Percentiles rank a stretch among this genome's conserved stretches.
Evolutionary conservation across 257 asterid species (phyloP).

Genomic region (Gentiana straminea): DNA sequence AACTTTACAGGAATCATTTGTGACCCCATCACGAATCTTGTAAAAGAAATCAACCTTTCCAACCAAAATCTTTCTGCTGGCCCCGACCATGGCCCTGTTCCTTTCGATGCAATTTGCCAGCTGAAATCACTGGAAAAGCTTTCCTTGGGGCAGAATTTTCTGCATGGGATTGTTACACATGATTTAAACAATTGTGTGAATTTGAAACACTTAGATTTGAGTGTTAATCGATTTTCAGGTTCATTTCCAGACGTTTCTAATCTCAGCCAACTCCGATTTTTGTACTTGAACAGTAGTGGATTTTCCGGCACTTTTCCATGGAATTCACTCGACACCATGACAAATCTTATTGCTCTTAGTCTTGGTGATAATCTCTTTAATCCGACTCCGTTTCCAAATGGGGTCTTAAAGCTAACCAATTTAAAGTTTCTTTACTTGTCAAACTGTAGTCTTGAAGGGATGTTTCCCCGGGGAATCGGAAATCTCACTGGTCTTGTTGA

Average conservation of each 20-base stretch:
- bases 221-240: slow-evolving; percentile 56
- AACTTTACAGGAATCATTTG: slow-evolving; percentile 56
- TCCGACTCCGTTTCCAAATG: slow-evolving; percentile 34
- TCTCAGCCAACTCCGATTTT: slow-evolving; percentile 23
- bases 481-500: slow-evolving; percentile 39
- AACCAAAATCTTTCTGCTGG: slow-evolving; percentile 39
- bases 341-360: slow-evolving; percentile 38
- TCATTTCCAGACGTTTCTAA: slow-evolving; percentile 41
- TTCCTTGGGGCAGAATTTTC: slow-evolving; percentile 39
- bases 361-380: slow-evolving; percentile 65
- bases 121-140: slow-evolving; percentile 51
- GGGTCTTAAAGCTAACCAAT: slow-evolving; percentile 25
- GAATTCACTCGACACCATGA: slow-evolving; percentile 42
- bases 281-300: slow-evolving; percentile 57
- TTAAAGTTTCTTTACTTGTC: slow-evolving; percentile 57
- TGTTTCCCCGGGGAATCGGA: slow-evolving; percentile 66
- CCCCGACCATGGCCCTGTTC: slow-evolving; percentile 39
- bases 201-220: slow-evolving; percentile 52
- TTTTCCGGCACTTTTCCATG: slow-evolving; percentile 67
- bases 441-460: slow-evolving; percentile 55
- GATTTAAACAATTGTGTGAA: slow-evolving; percentile 38
- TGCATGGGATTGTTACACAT: slow-evolving; percentile 29
- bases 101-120: slow-evolving; percentile 37
- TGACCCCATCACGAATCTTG: slow-evolving; percentile 23
- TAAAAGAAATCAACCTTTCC: slow-evolving; percentile 59